Conservation (phyloP, 2,329 filamentous ascomycete species). For the Diaporthe caulivora region DNA sequence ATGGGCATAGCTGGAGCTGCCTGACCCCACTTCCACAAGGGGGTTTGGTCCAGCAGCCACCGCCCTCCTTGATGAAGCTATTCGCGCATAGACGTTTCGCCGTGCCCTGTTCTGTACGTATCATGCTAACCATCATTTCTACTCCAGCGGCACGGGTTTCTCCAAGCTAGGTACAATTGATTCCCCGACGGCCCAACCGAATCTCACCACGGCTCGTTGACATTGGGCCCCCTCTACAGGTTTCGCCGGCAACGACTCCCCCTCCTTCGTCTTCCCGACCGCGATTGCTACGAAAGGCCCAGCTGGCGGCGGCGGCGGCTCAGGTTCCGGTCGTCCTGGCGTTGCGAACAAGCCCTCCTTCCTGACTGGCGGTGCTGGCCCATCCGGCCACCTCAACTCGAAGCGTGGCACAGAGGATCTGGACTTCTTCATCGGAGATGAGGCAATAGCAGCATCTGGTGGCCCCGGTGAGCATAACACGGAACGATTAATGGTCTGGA, state of each 20-base stretch:
- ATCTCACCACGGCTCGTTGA: slow-evolving; percentile 11
- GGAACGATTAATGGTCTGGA: background rate
- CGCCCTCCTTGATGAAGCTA: slow-evolving; percentile 37
- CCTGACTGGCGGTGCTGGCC: slow-evolving; percentile 89
- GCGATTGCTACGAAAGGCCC: slow-evolving; percentile 95
- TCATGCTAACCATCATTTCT: slow-evolving; percentile 54
- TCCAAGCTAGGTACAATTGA: slow-evolving; percentile 89
- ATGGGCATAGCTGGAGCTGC: slow-evolving; percentile 40
- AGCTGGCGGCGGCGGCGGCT: slow-evolving; percentile 76
- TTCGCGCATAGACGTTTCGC: slow-evolving; percentile 11
- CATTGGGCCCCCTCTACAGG: slow-evolving; percentile 62
- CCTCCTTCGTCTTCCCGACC: slow-evolving; percentile 98
- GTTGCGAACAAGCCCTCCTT: slow-evolving; percentile 97
- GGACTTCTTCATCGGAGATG: slow-evolving; percentile 99
- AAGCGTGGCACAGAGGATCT: slow-evolving; percentile 98
- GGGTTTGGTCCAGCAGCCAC: slow-evolving; percentile 40
- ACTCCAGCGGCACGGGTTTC: slow-evolving; percentile 93
- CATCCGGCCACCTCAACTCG: slow-evolving; percentile 83
- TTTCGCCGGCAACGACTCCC: slow-evolving; percentile 99
- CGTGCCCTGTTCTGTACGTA: background rate
- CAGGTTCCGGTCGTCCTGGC: slow-evolving; percentile 88
- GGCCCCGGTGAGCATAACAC: slow-evolving; percentile 76
- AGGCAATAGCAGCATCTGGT: slow-evolving; percentile 85
- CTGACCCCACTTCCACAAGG: slow-evolving; percentile 41
- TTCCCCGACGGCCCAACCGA: slow-evolving; percentile 26